Percentiles rank a stretch among this genome's conserved stretches.
These are phyloP conservation scores for Mycena polygramma DNA, from an alignment of 768 basidiomycete species.

Conservation along the genomic window DNA sequence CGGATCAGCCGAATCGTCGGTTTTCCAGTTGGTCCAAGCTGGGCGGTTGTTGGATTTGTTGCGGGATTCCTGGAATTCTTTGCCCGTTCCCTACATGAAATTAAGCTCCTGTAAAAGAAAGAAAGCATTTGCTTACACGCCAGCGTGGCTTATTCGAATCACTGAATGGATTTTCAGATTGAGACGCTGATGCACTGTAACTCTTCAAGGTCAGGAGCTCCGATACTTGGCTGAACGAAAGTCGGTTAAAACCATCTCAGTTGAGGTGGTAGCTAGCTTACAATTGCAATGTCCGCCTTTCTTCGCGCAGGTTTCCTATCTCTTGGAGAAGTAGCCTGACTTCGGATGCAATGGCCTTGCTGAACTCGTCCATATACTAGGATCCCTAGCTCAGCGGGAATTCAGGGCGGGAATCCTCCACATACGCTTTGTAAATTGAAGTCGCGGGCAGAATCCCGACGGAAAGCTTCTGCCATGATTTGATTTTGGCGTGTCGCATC, in stretches of 20 bases:
- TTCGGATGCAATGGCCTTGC: conserved; percentile 83
- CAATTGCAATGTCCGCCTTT: conserved; percentile 82
- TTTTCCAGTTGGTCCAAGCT: no score
- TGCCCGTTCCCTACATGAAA: background rate
- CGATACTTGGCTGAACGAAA: background rate
- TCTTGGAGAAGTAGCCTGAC: conserved; percentile 86
- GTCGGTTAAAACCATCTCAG: background rate
- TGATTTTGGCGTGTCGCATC: background rate
- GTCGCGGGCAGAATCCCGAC: background rate
- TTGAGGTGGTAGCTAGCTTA: conserved; percentile 50
- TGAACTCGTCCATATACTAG: conserved; percentile 89
- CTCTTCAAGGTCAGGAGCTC: background rate
- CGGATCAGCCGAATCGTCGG: no score
- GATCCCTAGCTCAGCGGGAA: conserved; percentile 7
- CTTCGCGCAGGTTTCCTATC: conserved; percentile 85
- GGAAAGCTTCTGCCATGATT: background rate
- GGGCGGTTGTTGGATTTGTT: no score
- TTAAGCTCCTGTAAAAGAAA: background rate
- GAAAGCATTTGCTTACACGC: background rate
- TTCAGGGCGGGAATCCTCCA: conserved; percentile 15
- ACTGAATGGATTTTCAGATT: background rate
- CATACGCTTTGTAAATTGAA: conserved; percentile 81
- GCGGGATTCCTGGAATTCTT: no score
- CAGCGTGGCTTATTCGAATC: background rate
- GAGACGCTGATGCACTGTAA: background rate